Conservation (phyloP, 768 basidiomycete species). For the Amanita subjunquillea region DNA sequence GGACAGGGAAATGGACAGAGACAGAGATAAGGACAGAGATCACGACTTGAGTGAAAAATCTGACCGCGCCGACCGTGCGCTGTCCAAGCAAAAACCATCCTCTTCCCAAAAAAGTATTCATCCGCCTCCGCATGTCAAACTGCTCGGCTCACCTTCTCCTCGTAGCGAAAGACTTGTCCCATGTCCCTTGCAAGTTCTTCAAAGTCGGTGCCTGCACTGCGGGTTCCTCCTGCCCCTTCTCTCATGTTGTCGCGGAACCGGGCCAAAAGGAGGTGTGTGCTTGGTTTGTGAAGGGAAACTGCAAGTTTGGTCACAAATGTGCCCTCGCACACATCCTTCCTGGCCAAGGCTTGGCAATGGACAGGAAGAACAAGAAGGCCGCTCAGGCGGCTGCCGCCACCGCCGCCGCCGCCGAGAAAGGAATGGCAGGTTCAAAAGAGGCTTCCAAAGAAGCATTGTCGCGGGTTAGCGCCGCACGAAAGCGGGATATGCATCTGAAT, state of each 20-base stretch:
- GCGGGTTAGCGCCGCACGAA: constrained; percentile 20
- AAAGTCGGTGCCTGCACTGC: constrained; percentile 91
- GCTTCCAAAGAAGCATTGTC: constrained; percentile 8
- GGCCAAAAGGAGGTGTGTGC: constrained; percentile 78
- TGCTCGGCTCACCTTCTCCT: background rate
- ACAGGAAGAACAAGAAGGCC: constrained; percentile 94
- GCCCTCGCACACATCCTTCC: constrained; percentile 92
- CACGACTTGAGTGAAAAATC: constrained; percentile 13
- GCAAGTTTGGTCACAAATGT: constrained; percentile 65
- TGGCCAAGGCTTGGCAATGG: constrained; percentile 91
- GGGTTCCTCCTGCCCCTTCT: constrained; percentile 92
- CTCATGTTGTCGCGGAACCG: constrained; percentile 64
- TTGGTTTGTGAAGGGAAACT: constrained; percentile 92
- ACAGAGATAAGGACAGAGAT: constrained; percentile 15
- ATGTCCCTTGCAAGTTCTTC: constrained; percentile 98
- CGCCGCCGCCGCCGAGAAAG: constrained; percentile 26
- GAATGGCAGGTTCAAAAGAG: constrained; percentile 18
- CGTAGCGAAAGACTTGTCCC: constrained; percentile 78
- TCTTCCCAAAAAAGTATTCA: constrained; percentile 18
- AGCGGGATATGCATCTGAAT: constrained; percentile 22
- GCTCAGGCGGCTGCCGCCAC: constrained; percentile 58
- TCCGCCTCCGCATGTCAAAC: background rate
- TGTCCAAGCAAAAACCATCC: constrained; percentile 18
- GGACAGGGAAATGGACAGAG: constrained; percentile 15
- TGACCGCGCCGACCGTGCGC: constrained; percentile 14